Evolutionary conservation across 768 basidiomycete species (phyloP), one percentile per base, ranked within the genome.

Genomic region (Suillus weaverae): DNA sequence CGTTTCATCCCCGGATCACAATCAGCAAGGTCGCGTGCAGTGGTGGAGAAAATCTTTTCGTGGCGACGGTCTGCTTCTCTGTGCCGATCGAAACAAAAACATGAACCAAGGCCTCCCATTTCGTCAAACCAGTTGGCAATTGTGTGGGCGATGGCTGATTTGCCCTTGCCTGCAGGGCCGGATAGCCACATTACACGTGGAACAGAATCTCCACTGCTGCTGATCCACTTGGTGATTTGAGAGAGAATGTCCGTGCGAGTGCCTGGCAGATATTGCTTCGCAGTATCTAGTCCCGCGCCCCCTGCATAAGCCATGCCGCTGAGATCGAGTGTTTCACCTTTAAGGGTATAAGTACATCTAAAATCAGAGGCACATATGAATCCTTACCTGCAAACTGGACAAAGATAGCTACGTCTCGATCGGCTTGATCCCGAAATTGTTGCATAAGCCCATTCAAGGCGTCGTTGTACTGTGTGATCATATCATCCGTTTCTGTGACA

Each of bases 1-100:
- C n/a, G 43, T 50, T 22, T 65, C 38, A 65, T 46, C 7, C 35
- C 50, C 4, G 44, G 35, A 44, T 72, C 66, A 48, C 68, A 60
- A 5, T 65, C 66, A 39, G 72, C 72, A 6, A 73, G 54, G 16
- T 70, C 64, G n/a, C 64, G 57, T 5, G 69, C 76, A 2, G 79
- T 71, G 41, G 76, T 79, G 30, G 70, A 70, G 67, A 77, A 74
- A 50, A 78, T 14, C 68, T 65, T 33, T 62, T 32, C 41, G 26
- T 61, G 55, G 20, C 63, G 62, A 20, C 46, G 7, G 56, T 61
- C 61, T 10, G 51, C 38, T 41, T 60, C 48, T 44, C 13, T 33
- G 32, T 20, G 53, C 20, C 41, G 67, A 48, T 64, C 57, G 39
- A 72, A 68, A 38, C 70, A 73, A 30, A 72, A 62, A 7, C 62